Evolutionary conservation across 177 flowering plant species (phyloP), one percentile per base, ranked within the genome.

Genomic region (Vitis hybrid): DNA sequence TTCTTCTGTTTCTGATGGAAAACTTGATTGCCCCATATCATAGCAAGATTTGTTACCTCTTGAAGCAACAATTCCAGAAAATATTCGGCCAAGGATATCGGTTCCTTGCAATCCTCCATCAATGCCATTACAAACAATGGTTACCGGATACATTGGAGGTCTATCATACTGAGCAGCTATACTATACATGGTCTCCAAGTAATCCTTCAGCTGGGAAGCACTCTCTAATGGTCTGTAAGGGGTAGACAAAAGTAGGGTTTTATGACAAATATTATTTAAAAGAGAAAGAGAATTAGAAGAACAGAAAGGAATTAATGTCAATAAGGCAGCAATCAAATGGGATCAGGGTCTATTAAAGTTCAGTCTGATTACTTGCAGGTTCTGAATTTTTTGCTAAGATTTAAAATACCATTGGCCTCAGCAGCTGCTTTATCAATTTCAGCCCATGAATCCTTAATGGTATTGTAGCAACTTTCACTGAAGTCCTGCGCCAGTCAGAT

Each of bases 401-500:
- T 11, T 5, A 10, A 26, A 6, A 65, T 14, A 20, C 68, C 68
- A 22, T 65, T 26, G 3, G 58, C 5, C 45, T 39, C 45, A 39
- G 45, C 45, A 39, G 45, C 8, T 5, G 45, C 45, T 39, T 7
- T 39, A 39, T 65, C 68, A 16, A 65, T 65, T 26, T 65, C 58
- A 20, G 45, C 18, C 68, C 68, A 65, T 5, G 68, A 65, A 10
- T 65, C 12, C 12, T 29, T 22, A 3, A 65, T 65, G 39, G 68
- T 51, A 12, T 52, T 26, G 58, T 51, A 65, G 59, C 68, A 65
- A 15, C 68, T 65, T 14, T 65, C 58, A 65, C 68, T 65, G 5
- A 10, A 31, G 5, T 51, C 57, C 68, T 65, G 68, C 18, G 18
- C 5, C 19, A 15, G 15, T 52, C 15, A 11, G 14, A 10, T 26